These are phyloP conservation scores for Xylariaceae sp. DNA, from an alignment of 2,329 filamentous ascomycete genomes.

Conservation along the genomic window DNA sequence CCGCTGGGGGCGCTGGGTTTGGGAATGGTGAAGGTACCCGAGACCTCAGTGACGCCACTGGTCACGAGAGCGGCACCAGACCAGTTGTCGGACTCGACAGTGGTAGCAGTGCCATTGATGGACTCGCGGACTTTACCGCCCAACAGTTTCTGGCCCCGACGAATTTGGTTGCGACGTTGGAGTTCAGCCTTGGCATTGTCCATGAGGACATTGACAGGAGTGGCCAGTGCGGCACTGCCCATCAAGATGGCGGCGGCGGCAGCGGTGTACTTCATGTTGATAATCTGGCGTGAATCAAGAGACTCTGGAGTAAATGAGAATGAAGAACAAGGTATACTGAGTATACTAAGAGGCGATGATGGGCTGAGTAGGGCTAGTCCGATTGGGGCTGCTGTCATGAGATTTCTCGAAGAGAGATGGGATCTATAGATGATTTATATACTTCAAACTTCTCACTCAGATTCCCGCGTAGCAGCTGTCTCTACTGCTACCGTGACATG, in stretches of 20 bases:
- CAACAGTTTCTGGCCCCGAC: neutral
- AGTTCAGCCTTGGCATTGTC: neutral
- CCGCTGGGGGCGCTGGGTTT: neutral
- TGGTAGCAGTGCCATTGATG: neutral
- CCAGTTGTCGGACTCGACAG: neutral
- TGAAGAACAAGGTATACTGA: no score
- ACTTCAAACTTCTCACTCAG: no score
- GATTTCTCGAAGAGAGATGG: no score
- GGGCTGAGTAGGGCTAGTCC: no score
- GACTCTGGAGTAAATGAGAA: no score
- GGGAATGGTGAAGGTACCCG: neutral
- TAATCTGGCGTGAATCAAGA: no score
- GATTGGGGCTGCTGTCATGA: no score
- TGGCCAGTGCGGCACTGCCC: neutral
- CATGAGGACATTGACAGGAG: neutral
- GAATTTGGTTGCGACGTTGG: neutral
- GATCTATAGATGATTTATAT: no score
- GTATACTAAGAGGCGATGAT: no score
- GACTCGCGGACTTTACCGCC: neutral
- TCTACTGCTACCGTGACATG: no score
- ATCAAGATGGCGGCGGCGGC: neutral
- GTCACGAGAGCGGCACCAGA: neutral
- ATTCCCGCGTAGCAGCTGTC: no score
- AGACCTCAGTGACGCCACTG: neutral
- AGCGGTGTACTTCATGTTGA: neutral